These are phyloP conservation scores for Aureobasidium sp. DNA, from an alignment of 2,329 filamentous ascomycete species.

Conservation along the genomic window DNA sequence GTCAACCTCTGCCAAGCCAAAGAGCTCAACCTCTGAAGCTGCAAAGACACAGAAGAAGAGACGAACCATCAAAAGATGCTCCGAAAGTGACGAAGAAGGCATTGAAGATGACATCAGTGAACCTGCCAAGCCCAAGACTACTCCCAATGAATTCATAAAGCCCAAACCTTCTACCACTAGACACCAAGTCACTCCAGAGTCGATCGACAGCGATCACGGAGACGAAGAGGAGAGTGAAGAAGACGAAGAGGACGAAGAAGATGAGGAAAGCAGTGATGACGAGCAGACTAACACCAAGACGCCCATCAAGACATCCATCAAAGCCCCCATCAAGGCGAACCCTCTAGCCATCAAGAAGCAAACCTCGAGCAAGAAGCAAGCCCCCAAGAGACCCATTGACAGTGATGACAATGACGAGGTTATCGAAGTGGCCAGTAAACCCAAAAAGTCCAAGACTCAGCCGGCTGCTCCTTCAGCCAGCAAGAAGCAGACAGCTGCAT, in stretches of 20 bases:
- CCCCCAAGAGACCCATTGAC: neutral
- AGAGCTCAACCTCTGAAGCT: constrained; percentile 7
- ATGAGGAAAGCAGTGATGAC: neutral
- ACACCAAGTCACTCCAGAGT: neutral
- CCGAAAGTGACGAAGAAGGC: neutral
- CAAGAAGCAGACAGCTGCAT: neutral
- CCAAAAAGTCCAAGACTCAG: neutral
- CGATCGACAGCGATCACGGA: neutral
- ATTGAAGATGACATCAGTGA: neutral
- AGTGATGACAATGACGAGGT: neutral
- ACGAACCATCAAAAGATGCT: neutral
- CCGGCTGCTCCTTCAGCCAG: neutral
- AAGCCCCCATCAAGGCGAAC: neutral
- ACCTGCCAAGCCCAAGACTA: neutral
- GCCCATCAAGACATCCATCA: neutral
- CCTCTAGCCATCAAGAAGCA: neutral
- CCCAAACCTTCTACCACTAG: neutral
- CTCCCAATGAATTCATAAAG: neutral
- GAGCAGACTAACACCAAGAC: neutral
- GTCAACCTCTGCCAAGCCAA: neutral
- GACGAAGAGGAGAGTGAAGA: neutral
- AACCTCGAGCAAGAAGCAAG: neutral
- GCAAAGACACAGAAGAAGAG: neutral
- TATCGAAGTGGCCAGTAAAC: neutral
- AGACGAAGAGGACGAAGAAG: neutral